These are phyloP conservation scores for Glutinoglossum americanum DNA, from an alignment of 495 filamentous ascomycete genomes.

Conservation along the genomic window DNA sequence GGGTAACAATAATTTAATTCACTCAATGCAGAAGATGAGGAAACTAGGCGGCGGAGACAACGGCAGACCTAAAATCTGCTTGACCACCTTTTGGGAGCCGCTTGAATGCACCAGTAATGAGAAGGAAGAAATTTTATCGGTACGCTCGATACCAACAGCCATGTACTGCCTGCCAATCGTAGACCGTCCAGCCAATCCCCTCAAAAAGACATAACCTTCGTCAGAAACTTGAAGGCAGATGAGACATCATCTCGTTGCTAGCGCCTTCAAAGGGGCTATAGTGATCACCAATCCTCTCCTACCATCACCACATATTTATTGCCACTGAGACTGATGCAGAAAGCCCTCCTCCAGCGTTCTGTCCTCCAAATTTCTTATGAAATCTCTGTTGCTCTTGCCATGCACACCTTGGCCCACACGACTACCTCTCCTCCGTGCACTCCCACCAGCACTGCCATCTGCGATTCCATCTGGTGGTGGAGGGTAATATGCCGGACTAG, in stretches of 20 bases:
- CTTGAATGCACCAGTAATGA: neutral
- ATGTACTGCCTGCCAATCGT: neutral
- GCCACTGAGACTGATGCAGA: constrained; percentile 42
- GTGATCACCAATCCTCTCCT: neutral
- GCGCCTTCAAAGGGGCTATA: neutral
- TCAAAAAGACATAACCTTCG: neutral
- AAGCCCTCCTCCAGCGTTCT: constrained; percentile 78
- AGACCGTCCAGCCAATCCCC: neutral
- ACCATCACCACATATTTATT: constrained; percentile 18
- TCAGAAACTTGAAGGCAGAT: neutral
- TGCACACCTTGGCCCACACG: constrained; percentile 38
- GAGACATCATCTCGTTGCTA: neutral
- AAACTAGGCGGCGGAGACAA: neutral
- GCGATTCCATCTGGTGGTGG: constrained; percentile 76
- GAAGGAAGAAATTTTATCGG: neutral
- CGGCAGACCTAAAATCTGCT: neutral
- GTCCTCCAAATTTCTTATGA: constrained; percentile 86
- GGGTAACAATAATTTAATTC: neutral
- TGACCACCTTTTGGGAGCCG: neutral
- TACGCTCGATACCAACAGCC: neutral
- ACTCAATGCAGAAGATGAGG: neutral
- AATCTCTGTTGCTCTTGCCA: constrained; percentile 44
- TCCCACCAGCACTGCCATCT: constrained; percentile 30
- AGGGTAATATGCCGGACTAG: constrained; percentile 93
- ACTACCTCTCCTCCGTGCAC: constrained; percentile 56